A percentile compares a stretch with the other conserved stretches of the same genome.
These are phyloP conservation scores for Aspergillus sp. DNA, from an alignment of 2,329 filamentous ascomycete species.

Conservation along the genomic window DNA sequence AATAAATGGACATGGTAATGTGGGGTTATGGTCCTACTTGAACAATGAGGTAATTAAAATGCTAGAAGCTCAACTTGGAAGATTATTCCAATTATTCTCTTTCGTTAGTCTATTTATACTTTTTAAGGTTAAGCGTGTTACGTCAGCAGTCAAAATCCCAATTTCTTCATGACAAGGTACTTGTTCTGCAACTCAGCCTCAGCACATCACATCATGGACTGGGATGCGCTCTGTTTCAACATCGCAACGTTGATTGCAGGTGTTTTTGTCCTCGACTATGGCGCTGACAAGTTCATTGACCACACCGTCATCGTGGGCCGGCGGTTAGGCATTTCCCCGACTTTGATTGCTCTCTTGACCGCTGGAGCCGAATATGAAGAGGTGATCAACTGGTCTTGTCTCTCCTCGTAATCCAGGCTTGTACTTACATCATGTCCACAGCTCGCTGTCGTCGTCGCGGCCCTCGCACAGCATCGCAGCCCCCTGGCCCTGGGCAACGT, in stretches of 20 bases:
- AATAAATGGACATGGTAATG: too few relatives aligned
- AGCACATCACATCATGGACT: conserved; percentile 24
- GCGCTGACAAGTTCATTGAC: conserved; percentile 58
- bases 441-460: conserved; percentile 56
- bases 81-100: too few relatives aligned
- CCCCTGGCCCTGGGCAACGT: conserved; percentile 60
- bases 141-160: too few relatives aligned
- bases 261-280: conserved; percentile 57
- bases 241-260: conserved; percentile 42
- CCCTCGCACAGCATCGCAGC: conserved; percentile 51
- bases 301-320: conserved; percentile 55
- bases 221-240: conserved; percentile 46
- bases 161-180: too few relatives aligned
- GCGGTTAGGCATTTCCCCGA: conserved; percentile 51
- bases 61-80: too few relatives aligned
- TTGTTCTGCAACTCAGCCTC: too few relatives aligned
- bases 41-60: too few relatives aligned
- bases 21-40: too few relatives aligned
- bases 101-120: too few relatives aligned
- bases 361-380: conserved; percentile 62
- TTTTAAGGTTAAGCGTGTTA: too few relatives aligned
- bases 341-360: conserved; percentile 57
- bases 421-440: conserved; percentile 21
- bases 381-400: conserved; percentile 32
- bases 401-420: too few relatives aligned